Conservation (phyloP, 2,329 filamentous ascomycete species). For the Clarireedia sp. region DNA sequence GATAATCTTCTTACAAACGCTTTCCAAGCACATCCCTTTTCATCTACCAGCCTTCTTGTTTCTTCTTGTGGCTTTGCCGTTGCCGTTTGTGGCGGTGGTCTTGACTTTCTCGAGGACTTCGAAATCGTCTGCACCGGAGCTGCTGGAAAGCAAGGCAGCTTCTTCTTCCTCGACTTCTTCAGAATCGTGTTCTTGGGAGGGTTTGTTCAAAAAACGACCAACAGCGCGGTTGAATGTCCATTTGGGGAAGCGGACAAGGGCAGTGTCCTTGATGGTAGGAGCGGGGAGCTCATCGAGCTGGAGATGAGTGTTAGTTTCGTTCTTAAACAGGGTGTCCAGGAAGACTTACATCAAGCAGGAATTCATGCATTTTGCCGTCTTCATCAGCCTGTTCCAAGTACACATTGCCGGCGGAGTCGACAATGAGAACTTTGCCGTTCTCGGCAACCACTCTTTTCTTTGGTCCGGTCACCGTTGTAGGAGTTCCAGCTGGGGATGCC, state of each 20-base stretch:
- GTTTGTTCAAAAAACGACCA: slow-evolving; percentile 40
- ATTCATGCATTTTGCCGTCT: slow-evolving; percentile 76
- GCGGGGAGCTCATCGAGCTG: slow-evolving; percentile 70
- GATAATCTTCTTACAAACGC: slow-evolving; percentile 9
- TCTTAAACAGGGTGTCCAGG: no score
- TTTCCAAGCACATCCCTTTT: background rate
- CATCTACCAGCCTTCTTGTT: slow-evolving; percentile 24
- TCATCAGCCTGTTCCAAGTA: slow-evolving; percentile 90
- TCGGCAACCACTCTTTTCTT: slow-evolving; percentile 86
- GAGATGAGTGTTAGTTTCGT: no score
- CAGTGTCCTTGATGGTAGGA: slow-evolving; percentile 75
- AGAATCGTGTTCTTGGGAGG: slow-evolving; percentile 30
- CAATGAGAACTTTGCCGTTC: slow-evolving; percentile 91
- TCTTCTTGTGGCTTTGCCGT: slow-evolving; percentile 20
- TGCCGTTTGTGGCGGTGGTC: slow-evolving; percentile 25
- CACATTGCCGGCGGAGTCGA: slow-evolving; percentile 86
- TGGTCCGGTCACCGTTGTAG: slow-evolving; percentile 54
- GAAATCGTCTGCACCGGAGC: slow-evolving; percentile 53
- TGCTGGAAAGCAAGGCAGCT: slow-evolving; percentile 43
- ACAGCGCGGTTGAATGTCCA: slow-evolving; percentile 57
- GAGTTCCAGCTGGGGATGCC: slow-evolving; percentile 31
- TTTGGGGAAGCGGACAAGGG: slow-evolving; percentile 69
- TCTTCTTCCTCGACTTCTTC: slow-evolving; percentile 33
- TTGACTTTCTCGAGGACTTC: slow-evolving; percentile 51
- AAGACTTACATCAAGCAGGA: slow-evolving; percentile 72